These are phyloP conservation scores for Kondoa subrosea DNA, from an alignment of 768 basidiomycete species.

Conservation along the genomic window DNA sequence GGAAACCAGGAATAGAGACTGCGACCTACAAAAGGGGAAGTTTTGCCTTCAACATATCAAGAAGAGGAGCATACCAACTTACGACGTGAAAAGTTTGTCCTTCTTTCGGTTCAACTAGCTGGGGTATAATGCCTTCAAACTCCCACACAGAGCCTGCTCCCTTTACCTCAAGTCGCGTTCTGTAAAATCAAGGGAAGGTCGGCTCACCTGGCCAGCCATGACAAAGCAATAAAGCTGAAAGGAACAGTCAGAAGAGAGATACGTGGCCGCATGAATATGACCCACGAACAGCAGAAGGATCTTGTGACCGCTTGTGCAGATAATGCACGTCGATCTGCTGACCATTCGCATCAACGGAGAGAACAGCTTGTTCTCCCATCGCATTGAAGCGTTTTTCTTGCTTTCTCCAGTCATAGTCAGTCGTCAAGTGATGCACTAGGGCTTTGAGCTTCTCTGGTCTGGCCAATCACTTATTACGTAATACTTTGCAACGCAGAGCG, in stretches of 20 bases:
- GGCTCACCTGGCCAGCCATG: conserved; percentile 2
- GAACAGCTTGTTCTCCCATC: conserved; percentile 1
- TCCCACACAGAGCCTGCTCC: background rate
- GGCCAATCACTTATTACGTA: background rate
- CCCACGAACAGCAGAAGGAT: background rate
- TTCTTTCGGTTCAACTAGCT: background rate
- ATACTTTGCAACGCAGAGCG: background rate
- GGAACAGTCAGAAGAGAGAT: too few species aligned
- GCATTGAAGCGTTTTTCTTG: background rate
- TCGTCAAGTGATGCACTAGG: background rate
- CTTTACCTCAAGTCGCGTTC: background rate
- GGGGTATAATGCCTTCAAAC: background rate
- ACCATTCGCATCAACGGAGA: background rate
- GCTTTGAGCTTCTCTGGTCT: background rate
- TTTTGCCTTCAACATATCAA: background rate
- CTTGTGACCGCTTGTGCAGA: background rate
- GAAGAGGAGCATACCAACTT: background rate
- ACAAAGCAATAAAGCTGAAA: background rate
- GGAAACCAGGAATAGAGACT: conserved; percentile 11
- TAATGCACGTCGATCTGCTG: background rate
- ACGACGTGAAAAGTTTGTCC: background rate
- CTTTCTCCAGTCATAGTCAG: background rate
- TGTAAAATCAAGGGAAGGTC: background rate
- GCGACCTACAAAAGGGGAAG: too few species aligned
- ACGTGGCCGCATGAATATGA: too few species aligned